A percentile compares a stretch with the other conserved stretches of the same genome.
These are phyloP conservation scores for Dendryphion nanum DNA, from an alignment of 2,329 filamentous ascomycete genomes.

Conservation along the genomic window DNA sequence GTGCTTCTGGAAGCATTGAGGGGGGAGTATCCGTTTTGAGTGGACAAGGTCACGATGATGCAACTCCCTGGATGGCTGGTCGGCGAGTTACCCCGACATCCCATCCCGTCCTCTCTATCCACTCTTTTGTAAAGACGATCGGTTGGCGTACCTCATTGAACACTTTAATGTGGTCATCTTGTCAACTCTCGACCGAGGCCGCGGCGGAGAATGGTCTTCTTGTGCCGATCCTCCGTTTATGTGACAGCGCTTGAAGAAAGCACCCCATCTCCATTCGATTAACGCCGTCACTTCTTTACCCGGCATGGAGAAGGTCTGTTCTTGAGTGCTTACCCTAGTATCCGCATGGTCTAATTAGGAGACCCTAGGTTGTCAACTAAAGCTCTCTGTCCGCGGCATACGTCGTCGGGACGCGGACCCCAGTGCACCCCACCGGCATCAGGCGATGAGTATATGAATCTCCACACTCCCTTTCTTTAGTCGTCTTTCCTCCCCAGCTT, in stretches of 20 bases:
- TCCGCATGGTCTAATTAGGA: constrained; percentile 29
- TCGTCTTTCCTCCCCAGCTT: constrained; percentile 22
- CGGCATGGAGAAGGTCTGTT: constrained; percentile 28
- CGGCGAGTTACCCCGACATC: too few species aligned
- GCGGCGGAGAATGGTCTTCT: constrained; percentile 24
- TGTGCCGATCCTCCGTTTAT: constrained; percentile 27
- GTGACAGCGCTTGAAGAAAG: constrained; percentile 10
- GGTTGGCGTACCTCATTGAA: too few species aligned
- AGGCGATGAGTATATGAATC: constrained; percentile 33
- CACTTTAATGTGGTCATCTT: too few species aligned
- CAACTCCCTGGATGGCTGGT: too few species aligned
- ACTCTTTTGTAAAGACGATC: too few species aligned
- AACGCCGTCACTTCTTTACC: constrained; percentile 31
- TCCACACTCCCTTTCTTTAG: constrained; percentile 11
- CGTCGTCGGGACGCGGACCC: too few species aligned
- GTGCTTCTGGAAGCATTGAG: too few species aligned
- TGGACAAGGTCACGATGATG: too few species aligned
- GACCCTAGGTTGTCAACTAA: constrained; percentile 18
- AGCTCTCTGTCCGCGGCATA: too few species aligned
- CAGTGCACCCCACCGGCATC: too few species aligned
- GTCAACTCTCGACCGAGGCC: constrained; percentile 25
- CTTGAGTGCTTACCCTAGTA: constrained; percentile 29
- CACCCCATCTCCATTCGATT: constrained; percentile 23
- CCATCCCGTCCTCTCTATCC: too few species aligned
- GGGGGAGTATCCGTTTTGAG: too few species aligned